These are phyloP conservation scores for Trichoderma polysporum DNA, from an alignment of 2,329 filamentous ascomycete species.

Conservation along the genomic window DNA sequence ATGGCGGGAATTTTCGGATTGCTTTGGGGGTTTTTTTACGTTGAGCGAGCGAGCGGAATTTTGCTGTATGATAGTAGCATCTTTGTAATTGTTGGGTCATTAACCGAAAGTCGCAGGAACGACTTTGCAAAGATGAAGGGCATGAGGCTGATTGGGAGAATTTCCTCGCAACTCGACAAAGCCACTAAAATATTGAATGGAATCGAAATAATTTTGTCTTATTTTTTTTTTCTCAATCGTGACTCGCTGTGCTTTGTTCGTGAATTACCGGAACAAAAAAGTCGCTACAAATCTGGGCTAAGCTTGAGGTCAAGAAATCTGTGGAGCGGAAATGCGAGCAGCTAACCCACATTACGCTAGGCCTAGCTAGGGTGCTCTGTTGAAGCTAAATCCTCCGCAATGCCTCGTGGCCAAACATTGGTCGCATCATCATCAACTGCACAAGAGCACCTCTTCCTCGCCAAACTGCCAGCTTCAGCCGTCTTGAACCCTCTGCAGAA, in stretches of 20 bases:
- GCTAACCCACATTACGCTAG: constrained; percentile 13
- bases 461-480: too few relatives aligned
- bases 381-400: neutral
- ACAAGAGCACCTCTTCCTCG: neutral
- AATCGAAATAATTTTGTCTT: neutral
- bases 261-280: constrained; percentile 2
- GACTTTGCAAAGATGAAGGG: neutral
- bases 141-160: neutral
- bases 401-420: constrained; percentile 15
- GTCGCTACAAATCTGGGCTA: neutral
- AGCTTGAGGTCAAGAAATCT: neutral
- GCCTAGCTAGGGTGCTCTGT: neutral
- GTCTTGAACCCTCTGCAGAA: neutral
- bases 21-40: neutral
- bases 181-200: neutral
- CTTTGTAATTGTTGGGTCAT: constrained; percentile 11
- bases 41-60: constrained; percentile 14
- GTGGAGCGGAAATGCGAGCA: neutral
- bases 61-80: constrained; percentile 19
- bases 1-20: constrained; percentile 6
- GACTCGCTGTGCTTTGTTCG: neutral
- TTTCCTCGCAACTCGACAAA: neutral
- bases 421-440: neutral
- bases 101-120: constrained; percentile 4
- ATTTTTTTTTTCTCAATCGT: neutral